Base-by-base conservation (phyloP, 352 stramenopile genomes). In the Sclerospora graminicola region DNA sequence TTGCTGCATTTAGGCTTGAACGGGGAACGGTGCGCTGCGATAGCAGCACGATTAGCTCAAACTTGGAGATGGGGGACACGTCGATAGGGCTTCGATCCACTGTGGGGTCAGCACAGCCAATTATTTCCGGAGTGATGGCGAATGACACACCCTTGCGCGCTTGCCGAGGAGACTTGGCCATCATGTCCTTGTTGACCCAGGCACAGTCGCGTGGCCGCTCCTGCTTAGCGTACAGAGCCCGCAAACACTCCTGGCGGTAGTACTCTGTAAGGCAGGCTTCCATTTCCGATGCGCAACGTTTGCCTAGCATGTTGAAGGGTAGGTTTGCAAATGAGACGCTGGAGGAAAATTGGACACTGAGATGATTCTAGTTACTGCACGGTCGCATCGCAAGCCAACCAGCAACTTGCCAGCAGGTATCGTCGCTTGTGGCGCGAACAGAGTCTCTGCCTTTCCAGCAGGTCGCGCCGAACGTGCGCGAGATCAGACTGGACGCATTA, bases 191-290 rank as follows among this genome's bases (percentile, higher is more conserved):
- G 55, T 33, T 69, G 30, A 72, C 62, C 53, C 65, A 77, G 6
- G 65, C 45, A 47, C 64, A 76, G 28, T 73, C 49, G 33, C 58
- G 54, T 36, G 55, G 59, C 11, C 59, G 56, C 30, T 69, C 50
- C 41, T 79, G 66, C 58, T 78, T 80, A 49, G 66, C 69, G 63
- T 89, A 86, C 44, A 89, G 62, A 33, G 77, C 62, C 40, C 73
- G 73, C 34, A 89, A 66, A 38, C 77, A 89, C 52, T 86, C 77
- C 41, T 84, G 73, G 46, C 77, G 73, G 60, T 89, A 89, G 63
- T 80, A 89, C 60, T 89, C 77, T 24, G 77, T 89, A 41, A 89
- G 53, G 57, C 65, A 72, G 31, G 69, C 68, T 60, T 88, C 76
- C 56, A 82, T 82, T 46, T 89, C 63, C 28, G 63, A 66, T 32